These are phyloP conservation scores for Fusarium drepaniforme DNA, from an alignment of 2,329 filamentous ascomycete species.

Conservation along the genomic window DNA sequence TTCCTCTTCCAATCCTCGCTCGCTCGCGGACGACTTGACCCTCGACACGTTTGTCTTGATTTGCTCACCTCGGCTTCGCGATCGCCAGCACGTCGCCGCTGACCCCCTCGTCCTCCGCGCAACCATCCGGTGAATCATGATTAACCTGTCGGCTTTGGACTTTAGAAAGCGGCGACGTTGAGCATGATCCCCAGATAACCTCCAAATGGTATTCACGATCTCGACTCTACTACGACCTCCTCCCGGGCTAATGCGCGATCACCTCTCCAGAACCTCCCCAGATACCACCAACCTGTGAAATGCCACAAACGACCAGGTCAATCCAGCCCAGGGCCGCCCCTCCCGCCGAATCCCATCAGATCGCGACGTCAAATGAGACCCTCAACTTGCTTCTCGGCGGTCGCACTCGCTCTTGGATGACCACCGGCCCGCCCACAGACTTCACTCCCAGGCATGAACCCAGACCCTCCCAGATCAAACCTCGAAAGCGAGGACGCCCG, in stretches of 20 bases:
- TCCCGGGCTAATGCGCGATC: conserved; percentile 8
- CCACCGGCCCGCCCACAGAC: conserved; percentile 17
- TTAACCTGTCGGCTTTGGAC: conserved; percentile 28
- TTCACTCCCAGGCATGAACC: conserved; percentile 16
- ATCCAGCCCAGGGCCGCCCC: conserved; percentile 31
- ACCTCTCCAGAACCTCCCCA: conserved; percentile 19
- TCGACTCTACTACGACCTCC: neutral
- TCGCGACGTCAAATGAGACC: conserved; percentile 57
- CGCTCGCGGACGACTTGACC: neutral
- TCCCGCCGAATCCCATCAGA: conserved; percentile 40
- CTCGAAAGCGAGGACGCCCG: conserved; percentile 38
- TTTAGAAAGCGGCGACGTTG: conserved; percentile 42
- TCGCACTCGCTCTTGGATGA: conserved; percentile 49
- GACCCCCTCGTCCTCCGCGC: neutral
- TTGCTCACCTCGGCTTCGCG: conserved; percentile 1
- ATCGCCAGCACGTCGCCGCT: conserved; percentile 15
- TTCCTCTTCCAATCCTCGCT: neutral
- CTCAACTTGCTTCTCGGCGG: conserved; percentile 54
- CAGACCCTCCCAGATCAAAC: conserved; percentile 21
- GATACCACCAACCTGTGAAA: conserved; percentile 35
- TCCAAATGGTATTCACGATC: conserved; percentile 31
- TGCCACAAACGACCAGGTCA: conserved; percentile 37
- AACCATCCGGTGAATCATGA: conserved; percentile 38
- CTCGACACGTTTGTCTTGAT: conserved; percentile 2
- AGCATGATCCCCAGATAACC: conserved; percentile 34